phyloP scores from a whole-genome alignment of 2,329 filamentous ascomycete genomes.

The Colletotrichum lupini region DNA sequence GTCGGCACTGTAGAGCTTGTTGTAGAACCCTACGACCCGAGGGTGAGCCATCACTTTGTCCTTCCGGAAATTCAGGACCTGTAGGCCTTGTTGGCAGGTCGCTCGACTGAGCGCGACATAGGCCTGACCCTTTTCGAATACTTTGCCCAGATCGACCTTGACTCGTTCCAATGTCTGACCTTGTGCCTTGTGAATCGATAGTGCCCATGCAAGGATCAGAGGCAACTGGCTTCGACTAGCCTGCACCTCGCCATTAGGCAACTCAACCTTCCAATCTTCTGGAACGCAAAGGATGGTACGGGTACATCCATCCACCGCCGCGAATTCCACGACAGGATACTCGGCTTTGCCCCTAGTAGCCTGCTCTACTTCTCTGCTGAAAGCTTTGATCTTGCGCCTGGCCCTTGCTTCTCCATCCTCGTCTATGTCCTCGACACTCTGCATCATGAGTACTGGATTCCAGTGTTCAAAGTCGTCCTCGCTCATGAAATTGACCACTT shows the following conservation, averaged over 20 bases:
- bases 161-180: constrained; percentile 94
- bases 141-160: constrained; percentile 89
- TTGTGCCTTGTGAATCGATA: constrained; percentile 98
- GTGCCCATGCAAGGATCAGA: constrained; percentile 93
- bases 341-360: constrained; percentile 54
- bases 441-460: constrained; percentile 49
- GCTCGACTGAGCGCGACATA: constrained; percentile 97
- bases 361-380: constrained; percentile 55
- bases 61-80: constrained; percentile 89
- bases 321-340: constrained; percentile 89
- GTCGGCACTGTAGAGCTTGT: constrained; percentile 81
- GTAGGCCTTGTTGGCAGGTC: constrained; percentile 85
- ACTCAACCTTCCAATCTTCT: constrained; percentile 95
- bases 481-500: constrained; percentile 81
- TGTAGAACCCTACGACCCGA: constrained; percentile 86
- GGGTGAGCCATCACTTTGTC: constrained; percentile 95
- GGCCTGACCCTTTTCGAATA: constrained; percentile 97
- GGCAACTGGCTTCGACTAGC: constrained; percentile 86
- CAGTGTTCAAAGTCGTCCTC: constrained; percentile 52
- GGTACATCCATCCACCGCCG: constrained; percentile 79
- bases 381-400: constrained; percentile 67
- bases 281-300: constrained; percentile 84
- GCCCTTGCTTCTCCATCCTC: constrained; percentile 55
- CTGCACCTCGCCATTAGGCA: constrained; percentile 94
- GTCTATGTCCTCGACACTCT: constrained; percentile 48